Evolutionary conservation across 2,329 filamentous ascomycete species (phyloP), one percentile per base, ranked within the genome.

Genomic region (Clarireedia hainanense): DNA sequence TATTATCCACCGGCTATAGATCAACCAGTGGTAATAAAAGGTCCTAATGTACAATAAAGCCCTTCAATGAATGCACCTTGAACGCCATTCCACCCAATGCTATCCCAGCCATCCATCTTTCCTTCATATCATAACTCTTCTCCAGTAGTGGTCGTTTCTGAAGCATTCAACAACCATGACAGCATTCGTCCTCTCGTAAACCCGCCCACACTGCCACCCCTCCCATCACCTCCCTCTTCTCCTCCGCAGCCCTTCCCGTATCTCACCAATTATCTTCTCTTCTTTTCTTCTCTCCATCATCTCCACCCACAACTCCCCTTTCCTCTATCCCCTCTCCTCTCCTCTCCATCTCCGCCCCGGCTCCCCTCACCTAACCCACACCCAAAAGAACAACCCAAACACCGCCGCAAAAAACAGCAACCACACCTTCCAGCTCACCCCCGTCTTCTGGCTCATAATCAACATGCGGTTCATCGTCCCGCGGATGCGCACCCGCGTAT

Each of bases 401-500:
- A 97, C 89, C 37, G 85, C 88, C 5, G 83, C 78, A 70, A 99
- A 96, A 73, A 99, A 99, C 45, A 76, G 79, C 51, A 96, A 71
- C 94, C 94, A 99, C 56, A 91, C 88, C 73, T 83, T 92, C 94
- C 94, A 99, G 67, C 91, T 86, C 9, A 99, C 86, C n/a, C 94
- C 94, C 2, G 91, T 95, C 66, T 84, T 80, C 74, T 97, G 83
- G 4, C 94, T 94, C 94, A 99, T 99, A 53, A 92, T 70, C 62
- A 97, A 74, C 94, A 99, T 99, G 57, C 91, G 80, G 70, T 90
- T 96, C 94, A 99, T 97, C 17, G 95, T 97, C 53, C 92, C 91
- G 46, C 85, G 81, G 60, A 99, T 76, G 61, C 88, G 82, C 52
- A 91, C 74, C 36, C 91, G 78, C 52, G 92, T 95, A 65, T 81